phyloP scores from a whole-genome alignment of 2,329 filamentous ascomycete species.

The Exophiala spinifera region DNA sequence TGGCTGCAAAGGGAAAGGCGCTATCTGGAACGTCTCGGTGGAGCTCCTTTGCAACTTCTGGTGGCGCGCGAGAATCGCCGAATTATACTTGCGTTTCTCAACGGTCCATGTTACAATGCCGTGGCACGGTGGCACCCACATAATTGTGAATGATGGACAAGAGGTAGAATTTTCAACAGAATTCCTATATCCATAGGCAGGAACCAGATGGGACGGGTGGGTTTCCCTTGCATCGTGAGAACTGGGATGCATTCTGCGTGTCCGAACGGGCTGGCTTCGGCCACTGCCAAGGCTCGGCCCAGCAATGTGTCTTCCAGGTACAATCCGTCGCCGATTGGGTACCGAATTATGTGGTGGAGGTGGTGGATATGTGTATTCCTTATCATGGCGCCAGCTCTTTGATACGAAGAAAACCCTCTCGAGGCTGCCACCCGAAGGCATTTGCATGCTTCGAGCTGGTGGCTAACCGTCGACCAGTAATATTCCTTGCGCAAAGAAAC shows the following conservation, averaged over 20 bases:
- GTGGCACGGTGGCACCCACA: background rate
- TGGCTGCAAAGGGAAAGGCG: conserved; percentile 7
- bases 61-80: background rate
- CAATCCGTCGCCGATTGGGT: conserved; percentile 10
- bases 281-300: conserved; percentile 4
- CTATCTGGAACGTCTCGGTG: background rate
- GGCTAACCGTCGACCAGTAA: conserved; percentile 8
- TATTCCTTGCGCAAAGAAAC: conserved; percentile 8
- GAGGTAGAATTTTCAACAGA: background rate
- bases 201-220: background rate
- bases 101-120: too few relatives aligned
- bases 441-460: background rate
- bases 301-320: conserved; percentile 10
- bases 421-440: background rate
- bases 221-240: background rate
- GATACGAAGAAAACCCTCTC: conserved; percentile 3
- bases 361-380: conserved; percentile 12
- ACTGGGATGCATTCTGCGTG: background rate
- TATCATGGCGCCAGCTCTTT: conserved; percentile 15
- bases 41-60: background rate
- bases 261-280: background rate
- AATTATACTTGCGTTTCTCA: background rate
- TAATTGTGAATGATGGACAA: background rate
- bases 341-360: conserved; percentile 18
- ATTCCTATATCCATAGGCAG: background rate